Evolutionary conservation across 164 flowering plant genomes (phyloP), one percentile per base, ranked within the genome.

Genomic region (Dillenia turbinata): DNA sequence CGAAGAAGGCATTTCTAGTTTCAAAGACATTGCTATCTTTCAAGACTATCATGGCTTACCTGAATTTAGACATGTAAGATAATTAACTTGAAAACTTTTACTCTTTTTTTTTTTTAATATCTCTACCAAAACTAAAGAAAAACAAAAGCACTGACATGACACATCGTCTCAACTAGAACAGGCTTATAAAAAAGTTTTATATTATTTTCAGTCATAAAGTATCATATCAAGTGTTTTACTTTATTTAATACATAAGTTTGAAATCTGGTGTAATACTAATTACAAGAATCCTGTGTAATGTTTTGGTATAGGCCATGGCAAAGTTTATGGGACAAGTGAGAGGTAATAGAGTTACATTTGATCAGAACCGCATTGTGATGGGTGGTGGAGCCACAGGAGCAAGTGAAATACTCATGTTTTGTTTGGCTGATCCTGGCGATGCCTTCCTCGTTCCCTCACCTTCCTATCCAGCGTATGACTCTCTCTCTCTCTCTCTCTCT

Each of bases 331-430:
- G 66, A 40, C 77, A 48, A 63, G 76, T 57, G 44, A 70, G 88
- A 71, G 82, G 83, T n/a, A 74, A 71, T 1, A 63, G 71, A 65
- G 84, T 66, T 14, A 77, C 17, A 17, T 83, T 81, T 53, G 81
- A 83, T 62, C 86, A 85, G 0, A 66, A 72, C 10, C 74, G 87
- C 14, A 63, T 83, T 2, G 85, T 83, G 10, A 85, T 79, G 87
- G 49, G 76, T 48, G 84, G 86, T 12, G 86, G 87, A 59, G 86
- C 87, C 40, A 83, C 88, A 26, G 90, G 87, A 47, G 90, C 90
- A 0, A 65, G 66, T 56, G 88, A 85, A 70, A 10, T 59, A 10
- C 3, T 83, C 50, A 66, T 73, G 52, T 83, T 81, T 49, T 82
- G 86, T 46, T 57, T 83, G 65, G 88, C 86, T 0, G 75, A 85